phyloP scores from a whole-genome alignment of 2,329 filamentous ascomycete species.

The Aphanoascus verrucosus region DNA sequence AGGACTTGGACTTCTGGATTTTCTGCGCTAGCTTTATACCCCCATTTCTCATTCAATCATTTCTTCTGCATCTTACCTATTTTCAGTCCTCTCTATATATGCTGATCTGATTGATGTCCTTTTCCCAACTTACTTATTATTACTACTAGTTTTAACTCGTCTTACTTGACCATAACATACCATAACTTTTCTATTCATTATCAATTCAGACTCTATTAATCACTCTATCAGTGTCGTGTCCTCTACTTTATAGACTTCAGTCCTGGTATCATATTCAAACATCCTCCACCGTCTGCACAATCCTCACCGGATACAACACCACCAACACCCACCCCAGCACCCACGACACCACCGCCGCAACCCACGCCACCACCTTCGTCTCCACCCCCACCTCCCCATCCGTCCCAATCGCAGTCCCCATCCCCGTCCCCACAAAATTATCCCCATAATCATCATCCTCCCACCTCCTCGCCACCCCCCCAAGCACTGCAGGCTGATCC shows the following conservation, averaged over 20 bases:
- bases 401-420: neutral
- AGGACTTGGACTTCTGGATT: too few relatives aligned
- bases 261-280: too few relatives aligned
- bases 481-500: conserved; percentile 53
- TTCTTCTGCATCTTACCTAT: neutral
- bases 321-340: conserved; percentile 2
- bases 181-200: neutral
- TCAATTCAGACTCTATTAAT: neutral
- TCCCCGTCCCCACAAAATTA: neutral
- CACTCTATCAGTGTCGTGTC: neutral
- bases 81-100: neutral
- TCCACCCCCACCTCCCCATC: neutral
- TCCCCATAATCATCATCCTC: conserved; percentile 9
- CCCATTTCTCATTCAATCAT: neutral
- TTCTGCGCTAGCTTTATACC: conserved; percentile 10
- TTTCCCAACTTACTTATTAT: neutral
- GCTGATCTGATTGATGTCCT: neutral
- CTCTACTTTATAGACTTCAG: neutral
- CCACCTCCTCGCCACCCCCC: conserved; percentile 5
- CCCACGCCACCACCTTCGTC: neutral
- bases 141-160: neutral
- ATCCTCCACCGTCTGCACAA: neutral
- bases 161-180: neutral
- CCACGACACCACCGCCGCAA: conserved; percentile 1
- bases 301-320: conserved; percentile 5